These are phyloP conservation scores for Aureobasidium musti DNA, from an alignment of 2,329 filamentous ascomycete genomes.

Conservation along the genomic window DNA sequence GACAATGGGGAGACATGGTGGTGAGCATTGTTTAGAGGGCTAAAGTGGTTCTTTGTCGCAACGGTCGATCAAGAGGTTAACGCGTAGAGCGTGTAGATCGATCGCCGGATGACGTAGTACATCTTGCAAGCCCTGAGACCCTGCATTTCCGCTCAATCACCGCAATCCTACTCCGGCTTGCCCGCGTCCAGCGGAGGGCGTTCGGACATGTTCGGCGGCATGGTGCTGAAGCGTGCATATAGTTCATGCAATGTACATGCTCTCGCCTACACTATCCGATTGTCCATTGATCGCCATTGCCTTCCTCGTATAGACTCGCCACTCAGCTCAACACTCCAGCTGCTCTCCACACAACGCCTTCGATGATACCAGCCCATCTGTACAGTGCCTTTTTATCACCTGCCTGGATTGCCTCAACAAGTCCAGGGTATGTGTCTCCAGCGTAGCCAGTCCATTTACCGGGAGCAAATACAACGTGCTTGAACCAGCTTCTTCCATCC, in stretches of 20 bases:
- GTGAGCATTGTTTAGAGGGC: neutral
- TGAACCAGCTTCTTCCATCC: slow-evolving; percentile 83
- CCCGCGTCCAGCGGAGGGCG: too few relatives aligned
- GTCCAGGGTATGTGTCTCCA: slow-evolving; percentile 66
- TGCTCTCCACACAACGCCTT: slow-evolving; percentile 42
- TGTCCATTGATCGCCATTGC: neutral
- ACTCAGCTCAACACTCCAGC: slow-evolving; percentile 28
- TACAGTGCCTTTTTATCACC: slow-evolving; percentile 44
- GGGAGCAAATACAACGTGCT: slow-evolving; percentile 91
- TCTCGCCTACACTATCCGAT: neutral
- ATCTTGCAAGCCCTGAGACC: neutral
- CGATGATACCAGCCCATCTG: slow-evolving; percentile 50
- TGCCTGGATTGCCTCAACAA: slow-evolving; percentile 63
- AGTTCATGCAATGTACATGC: neutral
- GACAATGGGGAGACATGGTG: neutral
- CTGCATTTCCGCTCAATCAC: neutral
- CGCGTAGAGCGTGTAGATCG: slow-evolving; percentile 12
- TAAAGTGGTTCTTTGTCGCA: slow-evolving; percentile 15
- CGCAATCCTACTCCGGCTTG: too few relatives aligned
- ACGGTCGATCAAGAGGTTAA: slow-evolving; percentile 9
- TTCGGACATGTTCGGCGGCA: too few relatives aligned
- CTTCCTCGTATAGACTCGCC: too few relatives aligned
- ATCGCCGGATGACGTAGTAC: neutral
- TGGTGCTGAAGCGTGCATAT: neutral
- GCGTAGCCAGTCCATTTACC: slow-evolving; percentile 90